phyloP scores from a whole-genome alignment of 495 filamentous ascomycete genomes.

The Baudoinia panamericana region DNA sequence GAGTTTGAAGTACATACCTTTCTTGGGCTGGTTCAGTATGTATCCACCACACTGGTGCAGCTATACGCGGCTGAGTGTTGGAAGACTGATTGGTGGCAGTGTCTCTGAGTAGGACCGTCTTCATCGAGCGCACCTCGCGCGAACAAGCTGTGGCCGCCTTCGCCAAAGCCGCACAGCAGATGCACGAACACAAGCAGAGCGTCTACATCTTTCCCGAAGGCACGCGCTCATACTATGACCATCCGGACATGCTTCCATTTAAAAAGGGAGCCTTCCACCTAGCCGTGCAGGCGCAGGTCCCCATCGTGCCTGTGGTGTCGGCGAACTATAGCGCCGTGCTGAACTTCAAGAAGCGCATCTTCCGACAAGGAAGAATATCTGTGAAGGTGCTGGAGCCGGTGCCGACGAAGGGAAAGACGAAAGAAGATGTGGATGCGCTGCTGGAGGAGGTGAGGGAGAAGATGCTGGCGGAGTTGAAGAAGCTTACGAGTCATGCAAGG shows the following conservation, averaged over 20 bases:
- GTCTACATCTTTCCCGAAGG: slow-evolving; percentile 82
- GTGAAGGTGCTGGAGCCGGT: slow-evolving; percentile 75
- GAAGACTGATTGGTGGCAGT: slow-evolving; percentile 31
- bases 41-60: background rate
- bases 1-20: slow-evolving; percentile 62
- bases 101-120: slow-evolving; percentile 75
- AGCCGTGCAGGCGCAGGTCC: slow-evolving; percentile 84
- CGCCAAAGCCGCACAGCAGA: slow-evolving; percentile 65
- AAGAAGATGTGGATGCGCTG: slow-evolving; percentile 71
- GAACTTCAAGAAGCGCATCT: slow-evolving; percentile 52
- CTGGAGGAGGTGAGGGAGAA: slow-evolving; percentile 54
- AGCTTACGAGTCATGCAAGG: slow-evolving; percentile 36
- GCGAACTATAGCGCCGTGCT: slow-evolving; percentile 81
- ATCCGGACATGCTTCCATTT: slow-evolving; percentile 72
- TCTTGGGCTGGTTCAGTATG: slow-evolving; percentile 87
- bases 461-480: slow-evolving; percentile 66
- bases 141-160: slow-evolving; percentile 75
- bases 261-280: slow-evolving; percentile 98
- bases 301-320: slow-evolving; percentile 75
- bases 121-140: slow-evolving; percentile 80
- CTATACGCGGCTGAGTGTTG: background rate
- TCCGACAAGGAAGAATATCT: slow-evolving; percentile 62
- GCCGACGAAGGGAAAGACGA: slow-evolving; percentile 58
- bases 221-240: slow-evolving; percentile 74
- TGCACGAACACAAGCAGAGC: slow-evolving; percentile 60